These are phyloP conservation scores for Cytospora chrysosperma DNA, from an alignment of 2,329 filamentous ascomycete species.

Conservation along the genomic window DNA sequence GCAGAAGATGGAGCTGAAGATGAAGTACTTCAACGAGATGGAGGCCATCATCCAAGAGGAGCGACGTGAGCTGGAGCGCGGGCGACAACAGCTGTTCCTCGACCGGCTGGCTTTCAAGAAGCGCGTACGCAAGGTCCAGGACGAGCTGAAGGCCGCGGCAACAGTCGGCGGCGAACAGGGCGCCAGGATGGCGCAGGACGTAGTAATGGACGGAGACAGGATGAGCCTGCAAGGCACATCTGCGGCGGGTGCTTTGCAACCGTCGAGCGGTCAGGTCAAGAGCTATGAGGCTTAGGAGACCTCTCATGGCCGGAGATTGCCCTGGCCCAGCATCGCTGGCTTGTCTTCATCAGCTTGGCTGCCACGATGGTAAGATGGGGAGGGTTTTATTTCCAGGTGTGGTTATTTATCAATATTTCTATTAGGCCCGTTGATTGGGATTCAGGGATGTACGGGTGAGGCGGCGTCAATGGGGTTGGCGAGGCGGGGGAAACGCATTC, in stretches of 20 bases:
- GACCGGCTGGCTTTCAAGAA: slow-evolving; percentile 89
- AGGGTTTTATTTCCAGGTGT: not conserved
- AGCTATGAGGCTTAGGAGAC: slow-evolving; percentile 51
- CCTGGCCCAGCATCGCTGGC: not conserved
- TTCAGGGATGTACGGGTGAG: slow-evolving; percentile 18
- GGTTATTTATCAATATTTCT: not conserved
- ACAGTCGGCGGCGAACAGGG: slow-evolving; percentile 50
- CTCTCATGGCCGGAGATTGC: not conserved
- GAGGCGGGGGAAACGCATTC: slow-evolving; percentile 11
- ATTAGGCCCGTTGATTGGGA: slow-evolving; percentile 9
- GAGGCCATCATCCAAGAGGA: slow-evolving; percentile 90
- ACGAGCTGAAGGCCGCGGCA: slow-evolving; percentile 61
- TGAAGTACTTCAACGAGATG: slow-evolving; percentile 95
- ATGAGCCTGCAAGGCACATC: slow-evolving; percentile 52
- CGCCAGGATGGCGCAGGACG: slow-evolving; percentile 47
- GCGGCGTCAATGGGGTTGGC: slow-evolving; percentile 19
- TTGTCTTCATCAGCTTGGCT: not conserved
- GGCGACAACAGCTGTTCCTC: slow-evolving; percentile 88
- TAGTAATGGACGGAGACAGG: slow-evolving; percentile 48
- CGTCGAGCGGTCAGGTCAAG: slow-evolving; percentile 57
- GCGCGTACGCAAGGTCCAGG: slow-evolving; percentile 79
- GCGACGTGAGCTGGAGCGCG: slow-evolving; percentile 86
- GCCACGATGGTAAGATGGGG: not conserved
- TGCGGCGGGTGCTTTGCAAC: slow-evolving; percentile 47
- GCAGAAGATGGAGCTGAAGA: slow-evolving; percentile 92